phyloP scores from a whole-genome alignment of 225 moss, liverwort and hornwort species.

The Thuidium tamariscinum region DNA sequence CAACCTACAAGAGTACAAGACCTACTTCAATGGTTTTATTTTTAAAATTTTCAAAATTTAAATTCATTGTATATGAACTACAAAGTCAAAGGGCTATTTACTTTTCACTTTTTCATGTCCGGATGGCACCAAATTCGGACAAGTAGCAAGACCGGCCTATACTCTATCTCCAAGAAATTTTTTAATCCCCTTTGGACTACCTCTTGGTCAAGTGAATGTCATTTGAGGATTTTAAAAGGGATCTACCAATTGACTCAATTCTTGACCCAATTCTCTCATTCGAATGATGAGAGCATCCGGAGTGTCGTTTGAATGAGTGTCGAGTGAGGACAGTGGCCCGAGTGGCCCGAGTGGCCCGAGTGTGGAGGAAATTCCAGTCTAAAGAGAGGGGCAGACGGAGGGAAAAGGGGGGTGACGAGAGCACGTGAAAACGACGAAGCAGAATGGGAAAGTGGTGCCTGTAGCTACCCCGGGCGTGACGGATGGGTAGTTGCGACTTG shows the following conservation, averaged over 20 bases:
- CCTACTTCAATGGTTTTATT: too few species aligned
- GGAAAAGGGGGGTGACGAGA: neutral
- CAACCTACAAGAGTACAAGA: fast-evolving
- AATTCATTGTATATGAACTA: fast-evolving
- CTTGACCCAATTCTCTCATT: neutral
- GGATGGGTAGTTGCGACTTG: neutral
- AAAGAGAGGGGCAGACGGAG: neutral
- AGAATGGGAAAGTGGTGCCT: neutral
- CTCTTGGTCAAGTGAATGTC: neutral
- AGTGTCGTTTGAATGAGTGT: neutral
- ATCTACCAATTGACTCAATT: neutral
- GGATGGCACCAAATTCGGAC: fast-evolving
- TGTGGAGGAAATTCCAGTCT: neutral
- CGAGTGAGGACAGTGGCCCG: neutral
- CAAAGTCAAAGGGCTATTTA: neutral
- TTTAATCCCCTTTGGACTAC: neutral
- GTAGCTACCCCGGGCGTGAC: neutral
- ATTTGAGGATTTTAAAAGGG: too few species aligned
- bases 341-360: neutral
- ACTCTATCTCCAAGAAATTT: neutral
- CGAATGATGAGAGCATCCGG: neutral
- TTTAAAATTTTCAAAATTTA: too few species aligned
- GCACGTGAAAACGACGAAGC: neutral
- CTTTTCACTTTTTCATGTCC: neutral
- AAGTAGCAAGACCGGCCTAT: neutral